Evolutionary conservation across 371 early-diverging fungal species (phyloP), one percentile per base, ranked within the genome.

Genomic region (Mucor lusitanicus): DNA sequence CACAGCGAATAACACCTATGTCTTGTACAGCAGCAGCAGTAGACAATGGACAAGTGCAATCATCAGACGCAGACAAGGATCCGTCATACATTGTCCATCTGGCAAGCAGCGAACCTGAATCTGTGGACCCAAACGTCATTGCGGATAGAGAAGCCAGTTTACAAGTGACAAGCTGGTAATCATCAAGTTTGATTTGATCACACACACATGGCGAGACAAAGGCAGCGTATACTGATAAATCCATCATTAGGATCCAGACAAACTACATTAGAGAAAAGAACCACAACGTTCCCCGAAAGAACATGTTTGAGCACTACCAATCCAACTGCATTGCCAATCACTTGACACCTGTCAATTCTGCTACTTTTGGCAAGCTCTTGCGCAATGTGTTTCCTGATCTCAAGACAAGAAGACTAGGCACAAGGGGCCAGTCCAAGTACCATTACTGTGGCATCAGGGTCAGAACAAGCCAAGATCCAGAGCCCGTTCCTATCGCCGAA

Each of bases 341-440:
- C 42, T 67, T 85, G 23, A 67, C 69, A 65, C 86, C 90, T 69
- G 83, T 91, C 71, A 91, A 89, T 69, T 80, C 87, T 6, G 89
- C 91, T 32, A 84, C 85, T 9, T 90, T 90, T 79, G 91, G 91
- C 8, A 91, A 91, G 61, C 75, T 89, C 3, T 82, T 91, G 25
- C 75, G 89, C 12, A 72, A 78, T 35, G 85, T 88, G 19, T 89
- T 88, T 50, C 87, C 91, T 3, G 79, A 79, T 23, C 71, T 91
- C 35, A 79, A 81, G 33, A 91, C 89, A 15, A 76, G 91, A 60
- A 81, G 91, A 25, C 65, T 91, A 3, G 91, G 91, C 15, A 87
- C 80, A 0, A 64, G 91, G 13, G 90, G 90, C 8, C 80, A 87
- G 68, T 85, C 86, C 27, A 88, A 87, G 61, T 90, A 90, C 66